phyloP scores from a whole-genome alignment of 257 asterid genomes.

The Solanum etuberosum region DNA sequence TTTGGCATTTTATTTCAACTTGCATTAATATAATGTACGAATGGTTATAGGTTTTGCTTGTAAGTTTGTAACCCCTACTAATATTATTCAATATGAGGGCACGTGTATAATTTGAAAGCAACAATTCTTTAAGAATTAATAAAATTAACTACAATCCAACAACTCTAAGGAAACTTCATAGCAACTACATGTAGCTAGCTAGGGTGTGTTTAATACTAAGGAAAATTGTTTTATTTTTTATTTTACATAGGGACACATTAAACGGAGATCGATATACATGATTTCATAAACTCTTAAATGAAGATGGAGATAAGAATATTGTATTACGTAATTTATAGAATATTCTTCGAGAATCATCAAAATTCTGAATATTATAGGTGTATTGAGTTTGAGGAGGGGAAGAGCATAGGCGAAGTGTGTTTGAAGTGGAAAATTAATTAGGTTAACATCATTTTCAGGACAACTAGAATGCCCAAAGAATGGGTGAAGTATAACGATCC shows the following conservation, averaged over 20 bases:
- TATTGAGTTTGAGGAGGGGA: not conserved
- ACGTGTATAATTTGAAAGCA: not conserved
- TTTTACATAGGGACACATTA: not conserved
- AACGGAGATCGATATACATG: not conserved
- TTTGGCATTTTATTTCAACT: not conserved
- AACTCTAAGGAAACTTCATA: not conserved
- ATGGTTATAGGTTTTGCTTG: not conserved
- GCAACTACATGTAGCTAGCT: not conserved
- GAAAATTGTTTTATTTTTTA: too few relatives aligned
- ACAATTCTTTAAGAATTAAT: not conserved
- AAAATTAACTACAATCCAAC: not conserved
- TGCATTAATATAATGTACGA: not conserved
- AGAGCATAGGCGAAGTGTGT: not conserved
- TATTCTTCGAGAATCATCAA: too few relatives aligned
- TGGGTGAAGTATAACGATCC: too few relatives aligned
- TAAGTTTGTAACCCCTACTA: not conserved
- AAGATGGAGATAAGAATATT: not conserved
- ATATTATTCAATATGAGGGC: not conserved
- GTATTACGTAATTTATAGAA: too few relatives aligned
- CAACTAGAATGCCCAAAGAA: too few relatives aligned
- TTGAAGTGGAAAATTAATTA: not conserved
- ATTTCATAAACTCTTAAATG: too few relatives aligned
- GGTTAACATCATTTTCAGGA: too few relatives aligned
- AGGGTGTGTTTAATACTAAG: not conserved
- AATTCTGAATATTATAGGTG: too few relatives aligned